Base-by-base conservation (phyloP, 257 asterid genomes). In the Fraxinus anomala region DNA sequence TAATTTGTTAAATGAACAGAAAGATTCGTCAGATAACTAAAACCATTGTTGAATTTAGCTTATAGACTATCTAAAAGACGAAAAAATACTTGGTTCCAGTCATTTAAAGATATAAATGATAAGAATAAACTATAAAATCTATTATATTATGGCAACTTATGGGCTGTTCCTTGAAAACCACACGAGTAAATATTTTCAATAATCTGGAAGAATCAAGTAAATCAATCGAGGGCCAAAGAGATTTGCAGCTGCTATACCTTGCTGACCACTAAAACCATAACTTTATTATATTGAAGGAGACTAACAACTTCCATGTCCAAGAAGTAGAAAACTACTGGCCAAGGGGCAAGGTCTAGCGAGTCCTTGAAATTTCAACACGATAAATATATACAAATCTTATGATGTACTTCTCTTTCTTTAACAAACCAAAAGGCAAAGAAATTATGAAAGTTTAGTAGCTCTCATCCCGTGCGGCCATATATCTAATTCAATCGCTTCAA, bases 11-110 rank as follows among this genome's bases (percentile, higher is more conserved):
- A 16, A n/a, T 47, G 72, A 12, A 36, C 31, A 59, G 69, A 42
- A 67, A 40, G 54, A 42, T 12, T 4, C 36, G 28, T 14, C n/a
- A 40, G 17, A 51, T 31, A 77, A 70, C 71, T 71, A 44, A 24
- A 49, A 33, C 31, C 61, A 68, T 67, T n/a, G 26, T 21, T 31
- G 59, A 34, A 73, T 37, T 70, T 75, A 30, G 68, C 61, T 34
- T 61, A 51, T 63, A 80, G 5, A 40, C 33, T 51, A 69, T 36
- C 54, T 17, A 37, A 75, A n/a, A 72, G 61, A 40, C 1, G 24
- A 77, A 72, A 2, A 11, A 42, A 39, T 5, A 33, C 33, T 24
- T 24, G 69, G 69, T 1, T 63, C 69, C 3, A 63, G 36, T 63
- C 36, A 63, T 8, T 26, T 63, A 11, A 6, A 63, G 69, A 63